Percentiles rank a stretch among this genome's conserved stretches.
Conservation (phyloP, 2,329 filamentous ascomycete genomes). For the Fusarium sp. region DNA sequence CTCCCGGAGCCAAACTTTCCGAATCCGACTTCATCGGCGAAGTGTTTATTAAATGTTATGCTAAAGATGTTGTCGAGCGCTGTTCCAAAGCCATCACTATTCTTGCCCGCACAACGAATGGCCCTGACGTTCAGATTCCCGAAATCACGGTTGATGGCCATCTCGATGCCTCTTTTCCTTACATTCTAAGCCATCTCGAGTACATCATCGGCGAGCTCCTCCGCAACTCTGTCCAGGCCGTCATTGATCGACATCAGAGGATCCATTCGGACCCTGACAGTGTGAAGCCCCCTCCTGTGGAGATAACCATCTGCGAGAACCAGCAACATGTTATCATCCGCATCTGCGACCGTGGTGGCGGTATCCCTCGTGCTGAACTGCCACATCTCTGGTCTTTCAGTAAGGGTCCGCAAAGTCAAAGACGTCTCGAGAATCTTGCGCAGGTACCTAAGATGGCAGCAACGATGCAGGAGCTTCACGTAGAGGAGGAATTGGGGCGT, state of each 20-base stretch:
- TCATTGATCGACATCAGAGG: constrained; percentile 77
- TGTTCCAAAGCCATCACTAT: constrained; percentile 81
- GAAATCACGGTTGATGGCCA: constrained; percentile 87
- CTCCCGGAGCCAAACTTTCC: constrained; percentile 78
- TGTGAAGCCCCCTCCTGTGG: constrained; percentile 77
- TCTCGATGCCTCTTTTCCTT: constrained; percentile 90
- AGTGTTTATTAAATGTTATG: constrained; percentile 92
- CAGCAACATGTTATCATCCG: constrained; percentile 95
- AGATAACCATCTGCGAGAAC: constrained; percentile 94
- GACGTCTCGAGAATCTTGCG: constrained; percentile 83
- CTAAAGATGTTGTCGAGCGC: constrained; percentile 85
- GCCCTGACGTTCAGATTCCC: constrained; percentile 76
- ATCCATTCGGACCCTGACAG: constrained; percentile 40
- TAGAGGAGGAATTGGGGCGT: constrained; percentile 55
- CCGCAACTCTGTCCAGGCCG: constrained; percentile 92
- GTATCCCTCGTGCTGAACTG: constrained; percentile 84
- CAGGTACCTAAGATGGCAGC: constrained; percentile 92
- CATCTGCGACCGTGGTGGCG: constrained; percentile 94
- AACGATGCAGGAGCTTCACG: constrained; percentile 86
- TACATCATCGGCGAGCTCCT: constrained; percentile 97
- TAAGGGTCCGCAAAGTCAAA: constrained; percentile 84
- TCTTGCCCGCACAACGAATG: constrained; percentile 80
- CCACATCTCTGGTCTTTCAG: constrained; percentile 97
- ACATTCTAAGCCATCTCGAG: constrained; percentile 94
- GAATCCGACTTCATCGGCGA: constrained; percentile 91